Percentiles rank a stretch among this genome's conserved stretches.
Conservation (phyloP, 2,329 filamentous ascomycete genomes). For the Celoporthe dispersa region DNA sequence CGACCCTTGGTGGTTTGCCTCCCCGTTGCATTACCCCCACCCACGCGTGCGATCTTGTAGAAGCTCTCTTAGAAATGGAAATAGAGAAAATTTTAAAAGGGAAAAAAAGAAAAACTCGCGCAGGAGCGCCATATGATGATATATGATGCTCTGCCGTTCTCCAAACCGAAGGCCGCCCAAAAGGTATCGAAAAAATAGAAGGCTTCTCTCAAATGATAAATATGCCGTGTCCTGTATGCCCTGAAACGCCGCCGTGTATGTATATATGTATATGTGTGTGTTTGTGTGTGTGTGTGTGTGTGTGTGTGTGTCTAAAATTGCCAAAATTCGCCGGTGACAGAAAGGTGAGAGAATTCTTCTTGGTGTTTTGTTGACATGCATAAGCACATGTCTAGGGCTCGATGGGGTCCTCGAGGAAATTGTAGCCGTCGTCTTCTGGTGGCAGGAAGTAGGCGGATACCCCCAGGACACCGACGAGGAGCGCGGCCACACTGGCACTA, state of each 20-base stretch:
- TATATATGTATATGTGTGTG: background rate
- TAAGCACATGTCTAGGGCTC: constrained; percentile 44
- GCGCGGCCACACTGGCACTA: constrained; percentile 57
- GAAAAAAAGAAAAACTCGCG: background rate
- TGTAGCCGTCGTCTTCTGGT: constrained; percentile 79
- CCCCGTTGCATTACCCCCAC: background rate
- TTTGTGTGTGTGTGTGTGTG: too few species aligned
- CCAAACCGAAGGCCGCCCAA: constrained; percentile 12
- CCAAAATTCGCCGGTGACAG: background rate
- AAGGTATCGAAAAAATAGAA: constrained; percentile 27
- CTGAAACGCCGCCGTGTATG: constrained; percentile 28
- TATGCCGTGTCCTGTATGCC: constrained; percentile 27
- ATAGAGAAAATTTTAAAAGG: too few species aligned
- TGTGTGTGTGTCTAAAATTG: constrained; percentile 12
- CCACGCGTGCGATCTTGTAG: background rate
- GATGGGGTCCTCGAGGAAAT: constrained; percentile 60
- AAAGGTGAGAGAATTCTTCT: background rate
- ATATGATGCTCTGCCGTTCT: background rate
- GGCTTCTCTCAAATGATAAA: constrained; percentile 15
- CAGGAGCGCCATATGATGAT: background rate
- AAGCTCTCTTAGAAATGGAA: background rate
- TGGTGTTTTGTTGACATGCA: background rate
- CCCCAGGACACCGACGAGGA: constrained; percentile 62
- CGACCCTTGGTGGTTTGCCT: background rate
- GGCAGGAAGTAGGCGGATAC: constrained; percentile 73